Conservation (phyloP, 352 stramenopile genomes). For the Phytopythium oedochilum region DNA sequence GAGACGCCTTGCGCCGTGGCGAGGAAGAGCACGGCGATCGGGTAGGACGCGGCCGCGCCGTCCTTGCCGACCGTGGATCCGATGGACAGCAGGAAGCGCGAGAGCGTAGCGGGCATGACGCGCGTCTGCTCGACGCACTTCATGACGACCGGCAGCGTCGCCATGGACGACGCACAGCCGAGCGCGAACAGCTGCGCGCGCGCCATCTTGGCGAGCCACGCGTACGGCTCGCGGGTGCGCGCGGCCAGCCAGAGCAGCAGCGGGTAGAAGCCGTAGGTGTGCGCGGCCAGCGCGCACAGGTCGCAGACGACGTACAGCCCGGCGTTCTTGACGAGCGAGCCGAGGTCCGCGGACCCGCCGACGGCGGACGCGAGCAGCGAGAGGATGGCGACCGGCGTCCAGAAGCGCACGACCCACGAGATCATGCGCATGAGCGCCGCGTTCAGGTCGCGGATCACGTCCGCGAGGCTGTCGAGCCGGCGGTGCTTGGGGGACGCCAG, state of each 20-base stretch:
- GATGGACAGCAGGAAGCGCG: slow-evolving; percentile 58
- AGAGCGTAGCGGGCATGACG: slow-evolving; percentile 38
- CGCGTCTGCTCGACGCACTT: slow-evolving; percentile 45
- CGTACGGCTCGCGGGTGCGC: slow-evolving; percentile 42
- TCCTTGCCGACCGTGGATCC: slow-evolving; percentile 62
- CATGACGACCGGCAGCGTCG: slow-evolving; percentile 62
- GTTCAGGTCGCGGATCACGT: slow-evolving; percentile 37
- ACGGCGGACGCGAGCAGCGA: slow-evolving; percentile 60
- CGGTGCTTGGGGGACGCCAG: slow-evolving; percentile 9
- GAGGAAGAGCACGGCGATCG: slow-evolving; percentile 67
- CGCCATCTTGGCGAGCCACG: slow-evolving; percentile 40
- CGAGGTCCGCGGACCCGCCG: slow-evolving; percentile 22
- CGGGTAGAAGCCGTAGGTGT: slow-evolving; percentile 40
- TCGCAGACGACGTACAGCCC: slow-evolving; percentile 43
- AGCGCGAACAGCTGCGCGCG: slow-evolving; percentile 64
- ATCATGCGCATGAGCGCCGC: slow-evolving; percentile 42
- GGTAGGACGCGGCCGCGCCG: slow-evolving; percentile 62
- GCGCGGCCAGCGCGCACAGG: slow-evolving; percentile 27
- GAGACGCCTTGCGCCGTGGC: slow-evolving; percentile 19
- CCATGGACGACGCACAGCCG: slow-evolving; percentile 70
- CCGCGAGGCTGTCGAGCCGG: slow-evolving; percentile 8
- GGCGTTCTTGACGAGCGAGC: background rate
- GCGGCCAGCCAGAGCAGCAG: slow-evolving; percentile 30
- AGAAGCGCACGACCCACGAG: slow-evolving; percentile 25
- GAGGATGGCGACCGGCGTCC: slow-evolving; percentile 54